These are phyloP conservation scores for Rhizoclosmatium sp. DNA, from an alignment of 192 early-diverging fungal genomes.

Conservation along the genomic window DNA sequence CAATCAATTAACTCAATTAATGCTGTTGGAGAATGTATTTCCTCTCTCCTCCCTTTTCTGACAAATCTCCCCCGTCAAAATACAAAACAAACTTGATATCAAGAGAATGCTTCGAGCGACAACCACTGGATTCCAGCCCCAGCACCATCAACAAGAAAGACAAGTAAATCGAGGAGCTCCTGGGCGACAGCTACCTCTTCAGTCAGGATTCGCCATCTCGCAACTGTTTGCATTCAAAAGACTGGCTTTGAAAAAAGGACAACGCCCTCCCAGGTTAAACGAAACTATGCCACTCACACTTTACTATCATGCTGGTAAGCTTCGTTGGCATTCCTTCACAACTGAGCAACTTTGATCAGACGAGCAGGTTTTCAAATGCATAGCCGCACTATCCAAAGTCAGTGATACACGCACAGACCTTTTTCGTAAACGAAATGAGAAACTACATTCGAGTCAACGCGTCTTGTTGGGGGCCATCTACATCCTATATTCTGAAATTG, in stretches of 20 bases:
- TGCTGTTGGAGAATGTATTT: too few relatives aligned
- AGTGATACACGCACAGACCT: conserved; percentile 21
- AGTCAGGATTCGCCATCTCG: conserved; percentile 43
- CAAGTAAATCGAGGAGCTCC: neutral
- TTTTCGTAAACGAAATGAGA: conserved; percentile 49
- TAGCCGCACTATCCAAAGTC: conserved; percentile 39
- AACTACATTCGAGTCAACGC: conserved; percentile 67
- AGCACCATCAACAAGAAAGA: neutral
- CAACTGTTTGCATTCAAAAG: conserved; percentile 47
- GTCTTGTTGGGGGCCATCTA: conserved; percentile 63
- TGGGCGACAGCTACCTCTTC: conserved; percentile 14
- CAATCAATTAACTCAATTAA: too few relatives aligned
- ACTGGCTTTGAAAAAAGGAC: conserved; percentile 14
- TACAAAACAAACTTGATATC: conserved; percentile 8
- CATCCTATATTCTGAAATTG: conserved; percentile 55
- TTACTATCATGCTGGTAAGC: conserved; percentile 51
- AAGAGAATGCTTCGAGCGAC: neutral
- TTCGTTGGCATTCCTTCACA: neutral
- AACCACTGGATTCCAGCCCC: neutral
- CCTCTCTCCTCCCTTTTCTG: too few relatives aligned
- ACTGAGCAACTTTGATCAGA: conserved; percentile 34
- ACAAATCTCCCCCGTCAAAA: neutral
- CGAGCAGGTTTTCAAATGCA: conserved; percentile 38
- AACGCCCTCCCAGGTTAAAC: conserved; percentile 44
- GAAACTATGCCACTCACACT: conserved; percentile 53